Percentiles rank a stretch among this genome's conserved stretches.
These are phyloP conservation scores for Botryotinia narcissicola DNA, from an alignment of 2,329 filamentous ascomycete species.

Conservation along the genomic window DNA sequence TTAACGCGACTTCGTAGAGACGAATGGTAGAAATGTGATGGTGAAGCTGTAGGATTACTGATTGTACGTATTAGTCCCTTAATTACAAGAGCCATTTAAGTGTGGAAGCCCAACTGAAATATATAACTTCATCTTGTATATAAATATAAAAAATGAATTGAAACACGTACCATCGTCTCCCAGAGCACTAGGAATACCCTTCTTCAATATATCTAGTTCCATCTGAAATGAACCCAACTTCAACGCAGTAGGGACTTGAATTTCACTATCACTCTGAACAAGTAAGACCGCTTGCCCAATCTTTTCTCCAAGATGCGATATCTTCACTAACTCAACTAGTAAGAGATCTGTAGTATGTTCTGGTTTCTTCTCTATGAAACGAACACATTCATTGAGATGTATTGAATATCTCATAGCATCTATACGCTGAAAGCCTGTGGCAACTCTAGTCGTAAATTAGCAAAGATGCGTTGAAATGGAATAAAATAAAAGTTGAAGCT, in stretches of 20 bases:
- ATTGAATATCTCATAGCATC: constrained; percentile 14
- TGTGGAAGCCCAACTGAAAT: background rate
- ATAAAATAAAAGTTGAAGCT: background rate
- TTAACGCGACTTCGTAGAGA: constrained; percentile 14
- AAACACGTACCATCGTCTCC: background rate
- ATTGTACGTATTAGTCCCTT: background rate
- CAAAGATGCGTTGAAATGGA: background rate
- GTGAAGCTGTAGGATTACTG: constrained; percentile 16
- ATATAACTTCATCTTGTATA: background rate
- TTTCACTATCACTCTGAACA: background rate
- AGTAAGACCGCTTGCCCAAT: background rate
- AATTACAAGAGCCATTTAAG: background rate
- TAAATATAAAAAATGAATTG: background rate
- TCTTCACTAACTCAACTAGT: constrained; percentile 10
- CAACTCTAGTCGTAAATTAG: background rate
- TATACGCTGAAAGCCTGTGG: constrained; percentile 11
- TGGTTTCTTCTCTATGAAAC: background rate
- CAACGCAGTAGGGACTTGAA: background rate
- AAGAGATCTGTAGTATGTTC: constrained; percentile 8
- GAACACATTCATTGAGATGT: constrained; percentile 11
- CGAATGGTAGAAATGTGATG: constrained; percentile 13
- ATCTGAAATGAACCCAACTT: background rate
- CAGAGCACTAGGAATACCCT: background rate
- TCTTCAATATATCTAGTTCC: constrained; percentile 6
- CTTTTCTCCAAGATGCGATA: constrained; percentile 2